Conservation (phyloP, 306 rosid genomes). For the Dalbergia oliveri region DNA sequence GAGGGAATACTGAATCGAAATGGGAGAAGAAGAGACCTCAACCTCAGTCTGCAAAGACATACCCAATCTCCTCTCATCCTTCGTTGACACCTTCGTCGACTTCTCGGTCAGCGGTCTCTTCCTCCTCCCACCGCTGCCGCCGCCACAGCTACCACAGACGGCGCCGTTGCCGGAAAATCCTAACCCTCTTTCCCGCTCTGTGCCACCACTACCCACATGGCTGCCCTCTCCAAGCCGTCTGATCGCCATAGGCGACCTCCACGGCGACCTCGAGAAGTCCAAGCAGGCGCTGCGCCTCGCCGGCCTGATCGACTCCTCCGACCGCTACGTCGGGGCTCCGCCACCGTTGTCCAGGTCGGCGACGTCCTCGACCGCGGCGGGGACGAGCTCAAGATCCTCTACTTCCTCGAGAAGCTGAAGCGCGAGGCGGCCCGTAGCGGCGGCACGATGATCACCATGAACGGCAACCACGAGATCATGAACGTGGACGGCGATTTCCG, state of each 20-base stretch:
- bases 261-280: constrained; percentile 87
- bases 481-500: constrained; percentile 87
- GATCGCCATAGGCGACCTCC: constrained; percentile 88
- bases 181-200: constrained; percentile 1
- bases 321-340: constrained; percentile 76
- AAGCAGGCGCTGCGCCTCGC: constrained; percentile 78
- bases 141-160: constrained; percentile 22
- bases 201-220: constrained; percentile 54
- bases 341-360: constrained; percentile 86
- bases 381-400: constrained; percentile 80
- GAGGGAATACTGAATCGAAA: neutral
- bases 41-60: constrained; percentile 59
- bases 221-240: constrained; percentile 66
- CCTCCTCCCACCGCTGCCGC: constrained; percentile 58
- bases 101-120: constrained; percentile 83
- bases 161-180: neutral
- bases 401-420: constrained; percentile 76
- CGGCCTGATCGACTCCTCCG: constrained; percentile 67
- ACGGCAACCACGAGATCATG: constrained; percentile 98
- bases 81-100: constrained; percentile 89
- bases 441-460: constrained; percentile 77
- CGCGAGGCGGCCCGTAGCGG: constrained; percentile 78
- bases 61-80: constrained; percentile 72
- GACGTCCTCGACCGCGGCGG: constrained; percentile 95
- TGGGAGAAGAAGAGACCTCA: constrained; percentile 37